phyloP scores from a whole-genome alignment of 1,139 yeast genomes.

The Blastobotrys petasosporus region DNA sequence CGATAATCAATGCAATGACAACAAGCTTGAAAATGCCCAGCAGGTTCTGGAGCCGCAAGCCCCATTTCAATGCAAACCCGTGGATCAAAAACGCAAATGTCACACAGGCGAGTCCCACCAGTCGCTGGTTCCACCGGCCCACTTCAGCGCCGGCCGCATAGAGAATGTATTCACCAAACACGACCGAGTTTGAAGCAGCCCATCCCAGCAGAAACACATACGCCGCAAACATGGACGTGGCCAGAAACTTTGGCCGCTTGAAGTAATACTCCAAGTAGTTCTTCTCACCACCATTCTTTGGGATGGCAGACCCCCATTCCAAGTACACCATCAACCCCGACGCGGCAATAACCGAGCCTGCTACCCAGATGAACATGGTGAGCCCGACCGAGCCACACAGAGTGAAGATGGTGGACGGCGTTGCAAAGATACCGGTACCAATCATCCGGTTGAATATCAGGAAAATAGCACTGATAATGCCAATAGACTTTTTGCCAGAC shows the following conservation, averaged over 20 bases:
- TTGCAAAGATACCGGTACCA: conserved; percentile 85
- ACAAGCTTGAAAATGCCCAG: conserved; percentile 68
- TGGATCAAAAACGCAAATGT: conserved; percentile 67
- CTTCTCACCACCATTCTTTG: conserved; percentile 85
- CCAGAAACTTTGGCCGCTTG: conserved; percentile 60
- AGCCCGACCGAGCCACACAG: conserved; percentile 74
- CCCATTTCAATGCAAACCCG: conserved; percentile 55
- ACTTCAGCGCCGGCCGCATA: conserved; percentile 67
- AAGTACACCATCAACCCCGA: conserved; percentile 71
- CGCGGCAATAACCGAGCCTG: conserved; percentile 68
- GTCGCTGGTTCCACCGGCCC: conserved; percentile 70
- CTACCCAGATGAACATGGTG: conserved; percentile 66
- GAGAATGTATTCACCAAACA: conserved; percentile 46
- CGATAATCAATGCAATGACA: conserved; percentile 59
- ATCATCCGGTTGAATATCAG: conserved; percentile 73
- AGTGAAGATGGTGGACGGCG: conserved; percentile 68
- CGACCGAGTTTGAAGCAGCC: conserved; percentile 71
- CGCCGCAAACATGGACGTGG: conserved; percentile 70
- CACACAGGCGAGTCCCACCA: conserved; percentile 66
- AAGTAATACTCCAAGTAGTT: conserved; percentile 72
- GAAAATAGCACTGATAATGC: conserved; percentile 62
- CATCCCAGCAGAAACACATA: conserved; percentile 75
- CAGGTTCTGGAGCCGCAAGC: conserved; percentile 60
- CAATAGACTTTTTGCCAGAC: conserved; percentile 38
- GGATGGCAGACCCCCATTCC: conserved; percentile 81